Base-by-base conservation (phyloP, 305 asterid species). In the Rubia balearica region DNA sequence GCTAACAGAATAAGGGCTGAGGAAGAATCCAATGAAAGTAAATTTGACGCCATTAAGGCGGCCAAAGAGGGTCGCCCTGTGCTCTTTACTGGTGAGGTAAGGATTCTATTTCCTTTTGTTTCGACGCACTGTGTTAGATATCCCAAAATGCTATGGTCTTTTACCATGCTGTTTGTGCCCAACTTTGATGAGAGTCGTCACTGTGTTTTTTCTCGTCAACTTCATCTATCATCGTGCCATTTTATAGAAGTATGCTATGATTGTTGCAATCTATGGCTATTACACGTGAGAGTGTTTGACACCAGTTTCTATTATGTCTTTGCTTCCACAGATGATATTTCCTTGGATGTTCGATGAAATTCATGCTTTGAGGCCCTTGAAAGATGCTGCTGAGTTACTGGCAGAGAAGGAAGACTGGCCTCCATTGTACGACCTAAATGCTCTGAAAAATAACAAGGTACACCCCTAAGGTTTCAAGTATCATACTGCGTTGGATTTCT, bases 341-440 rank as follows among this genome's bases (percentile, higher is more conserved):
- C 98, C 98, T 27, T 90, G 98, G 98, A 69, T 89, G 65, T 93
- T 93, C 36, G 98, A 93, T 61, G 98, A 93, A 80, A 83, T 83
- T 71, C 90, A 89, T 70, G 86, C 95, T 60, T 80, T 90, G 86
- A 89, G 83, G 84, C 96, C 88, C 53, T 83, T 84, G 43, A 93
- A 93, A 82, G 91, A 82, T 4, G 98, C 84, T 43, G 96, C 97
- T 49, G 80, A 81, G 53, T 74, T 90, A 70, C 81, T 90, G 80
- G 94, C 98, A 0, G 88, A 89, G 85, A 85, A 86, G 84, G 84
- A 85, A 71, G 96, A 93, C 56, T 93, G 98, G 98, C 92, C 97
- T 76, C 92, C 92, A 43, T 72, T 93, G 60, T 90, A 93, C 53
- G 91, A 93, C 64, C 68, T 80, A 30, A 71, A 80, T 30, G 6